Evolutionary conservation across 1,284 basidiomycete genomes (phyloP), one percentile per base, ranked within the genome.

Genomic region (Agaricales sp.): DNA sequence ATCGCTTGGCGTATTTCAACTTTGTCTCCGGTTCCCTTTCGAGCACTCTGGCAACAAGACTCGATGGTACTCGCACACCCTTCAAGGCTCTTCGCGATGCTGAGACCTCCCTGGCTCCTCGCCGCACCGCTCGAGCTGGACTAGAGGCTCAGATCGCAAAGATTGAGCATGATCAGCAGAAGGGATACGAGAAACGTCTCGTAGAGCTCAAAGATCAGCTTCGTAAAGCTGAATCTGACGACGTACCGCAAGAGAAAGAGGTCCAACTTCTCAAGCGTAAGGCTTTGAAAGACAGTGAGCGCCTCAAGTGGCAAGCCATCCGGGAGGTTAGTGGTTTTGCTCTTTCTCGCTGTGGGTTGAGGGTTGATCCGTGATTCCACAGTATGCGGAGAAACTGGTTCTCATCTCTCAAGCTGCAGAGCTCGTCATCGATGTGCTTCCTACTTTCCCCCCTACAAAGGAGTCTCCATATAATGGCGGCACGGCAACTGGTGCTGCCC

Each of bases 371-470:
- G 30, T 21, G 43, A 39, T 51, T 22, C 26, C 55, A 2, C 46
- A 81, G 84, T 90, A 82, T 51, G 82, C 76, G 43, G 87, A 90
- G 62, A 90, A 89, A 61, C 65, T 90, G 3, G 67, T 80, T 1
- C 68, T 90, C 2, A 61, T 89, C 12, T 73, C 84, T 4, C 82
- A 89, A 62, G 83, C 83, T 3, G 77, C 79, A 1, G 61, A 69
- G 3, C 73, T 77, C 18, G 71, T 87, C 48, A 62, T 86, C 37
- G 67, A 63, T 1, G 80, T 69, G 1, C 66, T 89, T 35, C 83
- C 86, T 4, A 59, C 72, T 3, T 55, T 83, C 11, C 86, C 87
- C 3, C 82, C 86, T 4, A 70, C 74, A 0, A 47, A 63, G 3
- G 53, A 61, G 3, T 65, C 63, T 41, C 78, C 82, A 1, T 90